Evolutionary conservation across 352 stramenopile genomes (phyloP).

Genomic region (Phytopythium chamaehyphon): DNA sequence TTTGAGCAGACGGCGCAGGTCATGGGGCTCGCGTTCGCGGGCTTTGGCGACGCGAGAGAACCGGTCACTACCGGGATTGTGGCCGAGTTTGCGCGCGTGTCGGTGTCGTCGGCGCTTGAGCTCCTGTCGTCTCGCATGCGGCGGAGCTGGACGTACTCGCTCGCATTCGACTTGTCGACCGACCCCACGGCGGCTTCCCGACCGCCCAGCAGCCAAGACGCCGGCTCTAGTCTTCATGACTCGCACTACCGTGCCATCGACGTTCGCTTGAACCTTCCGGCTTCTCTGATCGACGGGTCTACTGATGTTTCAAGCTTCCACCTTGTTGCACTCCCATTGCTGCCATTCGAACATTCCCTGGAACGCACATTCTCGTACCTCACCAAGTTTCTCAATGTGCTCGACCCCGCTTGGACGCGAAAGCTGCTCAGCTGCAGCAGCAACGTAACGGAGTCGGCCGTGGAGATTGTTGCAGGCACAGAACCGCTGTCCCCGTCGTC

Average conservation of each 20-base stretch:
- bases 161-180: constrained; percentile 12
- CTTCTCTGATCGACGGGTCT: not conserved
- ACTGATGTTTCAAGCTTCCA: constrained; percentile 20
- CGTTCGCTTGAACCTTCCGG: constrained; percentile 19
- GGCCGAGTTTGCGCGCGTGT: constrained; percentile 12
- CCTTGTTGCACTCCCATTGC: constrained; percentile 20
- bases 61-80: not conserved
- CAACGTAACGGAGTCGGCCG: constrained; percentile 4
- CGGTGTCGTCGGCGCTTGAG: constrained; percentile 11
- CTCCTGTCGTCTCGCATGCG: constrained; percentile 16
- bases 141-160: constrained; percentile 14
- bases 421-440: constrained; percentile 23
- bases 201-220: not conserved
- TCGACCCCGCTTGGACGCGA: constrained; percentile 21
- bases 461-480: not conserved
- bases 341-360: constrained; percentile 8
- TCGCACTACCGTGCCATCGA: constrained; percentile 15
- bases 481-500: constrained; percentile 1
- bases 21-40: not conserved
- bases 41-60: not conserved
- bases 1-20: constrained; percentile 9
- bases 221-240: not conserved
- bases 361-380: constrained; percentile 5
- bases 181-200: not conserved
- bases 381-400: constrained; percentile 8